A percentile compares a stretch with the other conserved stretches of the same genome.
Conservation (phyloP, 2,329 filamentous ascomycete species). For the Seiridium unicorne region DNA sequence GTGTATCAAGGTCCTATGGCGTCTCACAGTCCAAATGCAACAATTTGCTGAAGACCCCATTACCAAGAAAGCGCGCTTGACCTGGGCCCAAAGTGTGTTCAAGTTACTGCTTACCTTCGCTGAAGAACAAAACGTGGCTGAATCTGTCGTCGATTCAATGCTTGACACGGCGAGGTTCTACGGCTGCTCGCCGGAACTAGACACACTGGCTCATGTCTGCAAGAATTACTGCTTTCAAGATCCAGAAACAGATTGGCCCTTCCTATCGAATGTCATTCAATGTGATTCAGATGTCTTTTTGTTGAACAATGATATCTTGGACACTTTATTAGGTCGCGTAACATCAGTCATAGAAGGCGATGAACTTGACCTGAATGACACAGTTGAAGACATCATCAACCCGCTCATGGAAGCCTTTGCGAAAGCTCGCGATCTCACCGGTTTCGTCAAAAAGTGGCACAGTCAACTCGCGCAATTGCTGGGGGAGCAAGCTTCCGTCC, state of each 20-base stretch:
- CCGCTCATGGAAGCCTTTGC: slow-evolving; percentile 40
- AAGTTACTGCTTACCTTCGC: slow-evolving; percentile 18
- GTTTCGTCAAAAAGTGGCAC: slow-evolving; percentile 38
- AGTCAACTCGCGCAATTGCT: slow-evolving; percentile 19
- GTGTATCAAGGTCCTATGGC: slow-evolving; percentile 42
- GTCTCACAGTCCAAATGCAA: slow-evolving; percentile 22
- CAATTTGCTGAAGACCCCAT: slow-evolving; percentile 24
- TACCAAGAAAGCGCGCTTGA: slow-evolving; percentile 25
- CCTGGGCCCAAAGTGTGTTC: slow-evolving; percentile 26
- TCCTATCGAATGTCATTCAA: slow-evolving; percentile 39
- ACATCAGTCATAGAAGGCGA: slow-evolving; percentile 21
- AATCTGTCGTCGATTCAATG: slow-evolving; percentile 25
- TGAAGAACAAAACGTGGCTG: slow-evolving; percentile 12
- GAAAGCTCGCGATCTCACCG: slow-evolving; percentile 35
- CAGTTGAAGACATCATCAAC: slow-evolving; percentile 31
- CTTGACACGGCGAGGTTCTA: slow-evolving; percentile 32
- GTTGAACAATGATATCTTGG: slow-evolving; percentile 28
- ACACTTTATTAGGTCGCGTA: slow-evolving; percentile 28
- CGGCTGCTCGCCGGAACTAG: slow-evolving; percentile 30
- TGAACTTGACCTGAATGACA: slow-evolving; percentile 17
- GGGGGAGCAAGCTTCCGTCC: not conserved
- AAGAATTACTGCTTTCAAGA: slow-evolving; percentile 20
- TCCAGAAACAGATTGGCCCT: slow-evolving; percentile 31
- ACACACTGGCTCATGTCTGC: slow-evolving; percentile 28
- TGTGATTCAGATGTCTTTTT: slow-evolving; percentile 46